Conservation (phyloP, 495 filamentous ascomycete genomes). For the Aspergillus hancockii region DNA sequence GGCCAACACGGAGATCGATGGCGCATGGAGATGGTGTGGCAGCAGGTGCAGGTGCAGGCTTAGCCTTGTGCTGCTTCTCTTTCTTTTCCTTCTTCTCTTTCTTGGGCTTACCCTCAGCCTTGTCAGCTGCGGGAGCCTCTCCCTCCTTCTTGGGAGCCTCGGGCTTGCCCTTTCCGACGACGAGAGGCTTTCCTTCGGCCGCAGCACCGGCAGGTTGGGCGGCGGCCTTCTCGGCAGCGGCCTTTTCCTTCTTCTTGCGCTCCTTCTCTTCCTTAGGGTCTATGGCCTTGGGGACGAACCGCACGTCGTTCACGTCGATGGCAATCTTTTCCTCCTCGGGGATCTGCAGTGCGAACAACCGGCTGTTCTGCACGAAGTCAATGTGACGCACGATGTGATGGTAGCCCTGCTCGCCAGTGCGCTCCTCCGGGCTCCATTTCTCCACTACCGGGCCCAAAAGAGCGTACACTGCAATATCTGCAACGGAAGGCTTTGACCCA, state of each 20-base stretch:
- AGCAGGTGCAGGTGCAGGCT: constrained; percentile 61
- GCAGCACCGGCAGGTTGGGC: constrained; percentile 43
- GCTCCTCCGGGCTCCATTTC: constrained; percentile 81
- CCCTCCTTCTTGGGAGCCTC: constrained; percentile 36
- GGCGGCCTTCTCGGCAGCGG: constrained; percentile 51
- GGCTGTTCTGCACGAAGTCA: constrained; percentile 92
- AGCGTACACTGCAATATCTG: constrained; percentile 85
- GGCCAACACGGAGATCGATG: constrained; percentile 93
- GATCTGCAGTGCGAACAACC: constrained; percentile 71
- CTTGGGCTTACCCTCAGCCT: constrained; percentile 43
- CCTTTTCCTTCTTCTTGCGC: constrained; percentile 84
- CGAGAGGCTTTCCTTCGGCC: constrained; percentile 39
- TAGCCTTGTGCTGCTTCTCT: constrained; percentile 73
- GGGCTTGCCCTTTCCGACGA: constrained; percentile 50
- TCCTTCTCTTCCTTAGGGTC: constrained; percentile 89
- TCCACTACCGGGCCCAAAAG: constrained; percentile 75
- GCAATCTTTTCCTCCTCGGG: constrained; percentile 74
- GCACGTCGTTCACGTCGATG: constrained; percentile 76
- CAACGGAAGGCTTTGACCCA: constrained; percentile 86
- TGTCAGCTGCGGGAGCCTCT: constrained; percentile 38
- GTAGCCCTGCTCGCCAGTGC: constrained; percentile 85
- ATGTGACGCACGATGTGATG: constrained; percentile 90
- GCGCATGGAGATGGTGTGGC: constrained; percentile 76
- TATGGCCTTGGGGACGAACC: constrained; percentile 77
- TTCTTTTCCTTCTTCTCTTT: constrained; percentile 82